phyloP scores from a whole-genome alignment of 495 filamentous ascomycete genomes.

The Penicillium dipodomyicola region DNA sequence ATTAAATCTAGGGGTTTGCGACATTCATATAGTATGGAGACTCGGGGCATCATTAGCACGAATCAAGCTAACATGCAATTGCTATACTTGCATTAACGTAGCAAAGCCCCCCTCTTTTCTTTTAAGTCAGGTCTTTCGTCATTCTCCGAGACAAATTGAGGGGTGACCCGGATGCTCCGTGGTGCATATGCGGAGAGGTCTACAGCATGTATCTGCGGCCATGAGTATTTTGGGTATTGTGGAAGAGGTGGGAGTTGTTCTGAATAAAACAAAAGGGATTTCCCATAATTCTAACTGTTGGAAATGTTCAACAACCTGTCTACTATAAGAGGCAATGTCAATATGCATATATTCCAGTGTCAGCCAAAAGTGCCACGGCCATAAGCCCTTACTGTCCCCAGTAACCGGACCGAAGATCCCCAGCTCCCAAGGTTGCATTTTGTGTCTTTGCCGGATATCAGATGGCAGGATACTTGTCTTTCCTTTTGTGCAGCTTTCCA shows the following conservation, averaged over 20 bases:
- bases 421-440: slow-evolving; percentile 13
- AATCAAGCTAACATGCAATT: slow-evolving; percentile 3
- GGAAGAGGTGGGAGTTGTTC: background rate
- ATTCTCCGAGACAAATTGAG: slow-evolving; percentile 13
- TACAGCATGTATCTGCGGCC: background rate
- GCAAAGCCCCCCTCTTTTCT: background rate
- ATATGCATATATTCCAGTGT: no score
- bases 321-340: no score
- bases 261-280: background rate
- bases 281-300: background rate
- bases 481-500: background rate
- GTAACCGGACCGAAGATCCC: slow-evolving; percentile 26
- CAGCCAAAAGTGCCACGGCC: background rate
- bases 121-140: slow-evolving; percentile 2
- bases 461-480: slow-evolving; percentile 7
- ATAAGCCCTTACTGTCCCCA: background rate
- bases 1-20: slow-evolving; percentile 15
- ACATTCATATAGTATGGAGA: slow-evolving; percentile 14
- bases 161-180: slow-evolving; percentile 9
- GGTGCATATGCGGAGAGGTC: background rate
- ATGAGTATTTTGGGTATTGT: background rate
- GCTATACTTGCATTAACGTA: slow-evolving; percentile 11
- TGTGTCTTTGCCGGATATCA: slow-evolving; percentile 34
- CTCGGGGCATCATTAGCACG: background rate
- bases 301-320: no score